These are phyloP conservation scores for Daldinia eschscholtzii DNA, from an alignment of 2,329 filamentous ascomycete genomes.

Conservation along the genomic window DNA sequence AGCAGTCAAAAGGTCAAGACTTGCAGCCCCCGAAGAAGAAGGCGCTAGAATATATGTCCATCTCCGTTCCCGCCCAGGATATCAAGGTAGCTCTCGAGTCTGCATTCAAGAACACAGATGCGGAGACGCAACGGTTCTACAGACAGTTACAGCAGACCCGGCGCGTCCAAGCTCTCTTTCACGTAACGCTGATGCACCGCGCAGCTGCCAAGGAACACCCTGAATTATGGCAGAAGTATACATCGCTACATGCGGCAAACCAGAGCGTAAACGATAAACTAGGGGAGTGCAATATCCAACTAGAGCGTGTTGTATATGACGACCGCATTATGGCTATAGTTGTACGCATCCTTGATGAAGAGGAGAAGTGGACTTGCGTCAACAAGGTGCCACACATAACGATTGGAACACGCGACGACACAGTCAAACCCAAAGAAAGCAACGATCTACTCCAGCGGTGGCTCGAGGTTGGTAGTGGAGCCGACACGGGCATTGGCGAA, in stretches of 20 bases:
- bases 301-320: constrained; percentile 85
- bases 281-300: constrained; percentile 72
- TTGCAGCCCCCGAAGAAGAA: constrained; percentile 59
- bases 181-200: constrained; percentile 93
- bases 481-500: constrained; percentile 61
- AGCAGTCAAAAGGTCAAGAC: constrained; percentile 55
- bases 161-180: constrained; percentile 87
- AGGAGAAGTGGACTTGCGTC: constrained; percentile 72
- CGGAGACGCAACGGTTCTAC: constrained; percentile 76
- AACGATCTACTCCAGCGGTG: constrained; percentile 85
- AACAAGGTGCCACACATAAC: constrained; percentile 91
- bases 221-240: constrained; percentile 82
- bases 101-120: constrained; percentile 70
- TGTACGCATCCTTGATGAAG: constrained; percentile 74
- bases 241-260: constrained; percentile 61
- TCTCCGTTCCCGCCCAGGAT: constrained; percentile 60
- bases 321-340: constrained; percentile 91
- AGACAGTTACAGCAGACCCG: constrained; percentile 77
- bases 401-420: constrained; percentile 79
- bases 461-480: constrained; percentile 69
- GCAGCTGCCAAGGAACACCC: constrained; percentile 70
- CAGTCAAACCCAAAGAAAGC: constrained; percentile 93
- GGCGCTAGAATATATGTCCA: constrained; percentile 68
- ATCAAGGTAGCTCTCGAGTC: constrained; percentile 72
- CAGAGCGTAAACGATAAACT: constrained; percentile 61